Conservation (phyloP, 148 eudicot genomes). For the Fagopyrum esculentum region DNA sequence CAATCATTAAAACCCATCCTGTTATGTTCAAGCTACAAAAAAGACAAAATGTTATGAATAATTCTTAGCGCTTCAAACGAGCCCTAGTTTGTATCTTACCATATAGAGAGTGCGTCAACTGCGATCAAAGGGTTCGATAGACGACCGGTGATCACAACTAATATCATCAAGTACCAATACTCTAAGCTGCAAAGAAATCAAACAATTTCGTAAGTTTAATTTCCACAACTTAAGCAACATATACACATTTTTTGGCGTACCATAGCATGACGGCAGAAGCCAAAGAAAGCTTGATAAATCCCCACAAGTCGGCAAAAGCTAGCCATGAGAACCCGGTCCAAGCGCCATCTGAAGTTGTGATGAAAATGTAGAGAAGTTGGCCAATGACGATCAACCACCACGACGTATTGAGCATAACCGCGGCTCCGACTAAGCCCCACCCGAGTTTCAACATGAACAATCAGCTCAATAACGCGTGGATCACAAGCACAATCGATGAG, state of each 20-base stretch:
- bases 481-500: no score
- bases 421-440: no score
- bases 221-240: no score
- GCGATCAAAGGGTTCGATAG: constrained; percentile 31
- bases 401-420: constrained; percentile 17
- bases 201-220: neutral
- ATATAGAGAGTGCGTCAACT: constrained; percentile 38
- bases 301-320: constrained; percentile 65
- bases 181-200: constrained; percentile 31
- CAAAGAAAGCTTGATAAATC: constrained; percentile 60
- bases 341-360: constrained; percentile 68
- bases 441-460: no score
- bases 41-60: no score
- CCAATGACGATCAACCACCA: constrained; percentile 74
- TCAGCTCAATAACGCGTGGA: no score
- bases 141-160: constrained; percentile 33
- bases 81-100: constrained; percentile 17
- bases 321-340: constrained; percentile 76
- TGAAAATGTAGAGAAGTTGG: constrained; percentile 49
- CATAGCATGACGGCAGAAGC: constrained; percentile 86
- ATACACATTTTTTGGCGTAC: constrained; percentile 13
- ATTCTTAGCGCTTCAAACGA: no score
- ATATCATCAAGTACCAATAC: constrained; percentile 34
- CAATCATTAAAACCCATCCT: constrained; percentile 29
- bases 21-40: constrained; percentile 28